phyloP scores from a whole-genome alignment of 2,329 filamentous ascomycete genomes.

The Coniochaeta hoffmannii region DNA sequence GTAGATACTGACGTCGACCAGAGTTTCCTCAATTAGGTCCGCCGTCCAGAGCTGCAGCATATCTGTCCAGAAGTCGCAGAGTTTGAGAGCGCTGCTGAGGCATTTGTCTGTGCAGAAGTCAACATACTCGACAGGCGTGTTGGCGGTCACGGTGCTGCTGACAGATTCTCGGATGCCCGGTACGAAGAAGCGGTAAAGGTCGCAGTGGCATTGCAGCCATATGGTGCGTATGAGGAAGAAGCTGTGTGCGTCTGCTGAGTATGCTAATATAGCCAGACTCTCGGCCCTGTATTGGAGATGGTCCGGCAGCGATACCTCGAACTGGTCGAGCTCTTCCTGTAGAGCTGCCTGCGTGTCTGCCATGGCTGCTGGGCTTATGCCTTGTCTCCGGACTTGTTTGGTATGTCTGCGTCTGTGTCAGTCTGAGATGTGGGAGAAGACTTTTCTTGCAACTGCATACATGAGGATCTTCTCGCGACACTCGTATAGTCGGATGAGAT shows the following conservation, averaged over 20 bases:
- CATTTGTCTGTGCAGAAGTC: not conserved
- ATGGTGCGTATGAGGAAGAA: not conserved
- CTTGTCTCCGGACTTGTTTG: not conserved
- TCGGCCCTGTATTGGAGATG: not conserved
- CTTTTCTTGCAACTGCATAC: not conserved
- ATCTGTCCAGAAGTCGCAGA: not conserved
- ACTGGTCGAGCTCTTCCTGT: not conserved
- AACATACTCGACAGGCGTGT: not conserved
- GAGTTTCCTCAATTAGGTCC: not conserved
- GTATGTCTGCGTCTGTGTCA: not conserved
- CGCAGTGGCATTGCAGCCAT: not conserved
- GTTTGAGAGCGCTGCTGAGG: not conserved
- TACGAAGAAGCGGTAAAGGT: not conserved
- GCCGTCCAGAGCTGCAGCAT: not conserved
- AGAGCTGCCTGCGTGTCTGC: not conserved
- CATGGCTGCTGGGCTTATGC: not conserved
- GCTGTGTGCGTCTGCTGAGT: not conserved
- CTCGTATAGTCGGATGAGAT: not conserved
- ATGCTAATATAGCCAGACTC: not conserved
- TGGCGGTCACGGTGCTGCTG: not conserved
- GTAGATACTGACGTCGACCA: not conserved
- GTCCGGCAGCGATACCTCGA: not conserved
- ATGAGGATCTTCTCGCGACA: not conserved
- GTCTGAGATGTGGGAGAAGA: not conserved
- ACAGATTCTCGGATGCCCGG: not conserved